Evolutionary conservation across 2,329 filamentous ascomycete genomes (phyloP).

Genomic region (Massarina eburnea): DNA sequence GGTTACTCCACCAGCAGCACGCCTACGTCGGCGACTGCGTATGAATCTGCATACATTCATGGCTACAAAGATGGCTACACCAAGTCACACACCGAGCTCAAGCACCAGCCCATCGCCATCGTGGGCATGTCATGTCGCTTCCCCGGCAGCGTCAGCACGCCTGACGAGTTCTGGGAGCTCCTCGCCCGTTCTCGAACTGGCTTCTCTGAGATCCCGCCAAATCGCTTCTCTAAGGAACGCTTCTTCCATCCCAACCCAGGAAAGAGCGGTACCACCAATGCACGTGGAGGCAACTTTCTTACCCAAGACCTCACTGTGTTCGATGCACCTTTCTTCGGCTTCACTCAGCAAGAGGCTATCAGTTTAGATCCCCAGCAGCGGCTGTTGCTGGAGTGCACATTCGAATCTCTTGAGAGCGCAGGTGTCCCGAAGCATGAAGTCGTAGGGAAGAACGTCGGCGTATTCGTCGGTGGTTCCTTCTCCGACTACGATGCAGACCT

Average conservation of each 20-base stretch:
- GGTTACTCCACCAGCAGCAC: constrained; percentile 1
- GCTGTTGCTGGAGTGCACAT: constrained; percentile 34
- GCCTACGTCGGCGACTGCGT: constrained; percentile 2
- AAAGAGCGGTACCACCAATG: constrained; percentile 41
- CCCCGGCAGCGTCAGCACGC: constrained; percentile 23
- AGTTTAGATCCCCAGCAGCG: constrained; percentile 39
- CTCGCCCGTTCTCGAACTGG: constrained; percentile 32
- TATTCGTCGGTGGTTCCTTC: constrained; percentile 26
- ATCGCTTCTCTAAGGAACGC: constrained; percentile 40
- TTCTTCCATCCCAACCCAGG: constrained; percentile 42
- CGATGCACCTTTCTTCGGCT: constrained; percentile 35
- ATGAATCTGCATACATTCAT: constrained; percentile 17
- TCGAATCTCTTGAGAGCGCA: constrained; percentile 46
- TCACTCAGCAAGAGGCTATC: constrained; percentile 28
- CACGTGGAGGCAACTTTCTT: constrained; percentile 25
- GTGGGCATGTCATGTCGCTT: constrained; percentile 41
- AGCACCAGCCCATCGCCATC: constrained; percentile 34
- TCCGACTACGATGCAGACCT: constrained; percentile 28
- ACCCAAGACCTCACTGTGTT: constrained; percentile 23
- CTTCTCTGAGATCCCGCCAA: constrained; percentile 37
- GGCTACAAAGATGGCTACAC: constrained; percentile 20
- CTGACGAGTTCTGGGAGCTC: constrained; percentile 32
- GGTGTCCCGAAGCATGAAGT: constrained; percentile 31
- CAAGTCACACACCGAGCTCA: constrained; percentile 15
- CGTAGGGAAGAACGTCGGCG: constrained; percentile 29